Base-by-base conservation (phyloP, 2,329 filamentous ascomycete genomes). In the Onygena corvina region DNA sequence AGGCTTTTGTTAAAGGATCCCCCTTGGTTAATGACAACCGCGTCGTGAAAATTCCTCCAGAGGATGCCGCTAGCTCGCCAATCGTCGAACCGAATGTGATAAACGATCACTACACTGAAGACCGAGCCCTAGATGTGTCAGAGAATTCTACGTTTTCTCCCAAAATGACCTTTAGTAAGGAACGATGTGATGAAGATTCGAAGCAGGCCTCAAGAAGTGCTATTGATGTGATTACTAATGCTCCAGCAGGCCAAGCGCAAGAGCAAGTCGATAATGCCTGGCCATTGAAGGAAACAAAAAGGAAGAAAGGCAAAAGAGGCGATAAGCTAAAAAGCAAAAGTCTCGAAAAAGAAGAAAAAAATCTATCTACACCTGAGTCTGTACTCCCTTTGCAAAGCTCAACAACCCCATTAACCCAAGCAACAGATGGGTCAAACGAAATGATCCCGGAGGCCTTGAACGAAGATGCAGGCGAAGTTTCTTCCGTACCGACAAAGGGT, bases 241-340 rank as follows among this genome's bases (percentile, higher is more conserved):
- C 16, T 27, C 21, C 21, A 27, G 27, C 16, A 8, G 21, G 38
- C 21, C 9, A 20, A 46, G 7, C 12, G 14, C 46, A 36, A 27
- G 46, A 36, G 3, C 16, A 47, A 16, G 29, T n/a, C n/a, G n/a
- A n/a, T n/a, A n/a, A 42, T 4, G n/a, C 23, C 29, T 45, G 31
- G 46, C 25, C 14, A 6, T 20, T 31, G 4, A 38, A 21, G 23
- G 40, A 38, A 12, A 46, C 40, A 12, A 53, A 51, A 14, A 30
- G 21, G 20, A 51, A 53, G 42, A 49, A 49, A 30, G 46, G 30
- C 3, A 55, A 55, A 38, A 53, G 53, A 8, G 49, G 47, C 21
- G 49, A 52, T 23, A 50, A 49, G 29, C 30, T 35, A 7, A 51
- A 34, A 21, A 36, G 48, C 12, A 46, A 47, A 20, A 12, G 23